Base-by-base conservation (phyloP, 768 basidiomycete genomes). In the Mycena filopes region DNA sequence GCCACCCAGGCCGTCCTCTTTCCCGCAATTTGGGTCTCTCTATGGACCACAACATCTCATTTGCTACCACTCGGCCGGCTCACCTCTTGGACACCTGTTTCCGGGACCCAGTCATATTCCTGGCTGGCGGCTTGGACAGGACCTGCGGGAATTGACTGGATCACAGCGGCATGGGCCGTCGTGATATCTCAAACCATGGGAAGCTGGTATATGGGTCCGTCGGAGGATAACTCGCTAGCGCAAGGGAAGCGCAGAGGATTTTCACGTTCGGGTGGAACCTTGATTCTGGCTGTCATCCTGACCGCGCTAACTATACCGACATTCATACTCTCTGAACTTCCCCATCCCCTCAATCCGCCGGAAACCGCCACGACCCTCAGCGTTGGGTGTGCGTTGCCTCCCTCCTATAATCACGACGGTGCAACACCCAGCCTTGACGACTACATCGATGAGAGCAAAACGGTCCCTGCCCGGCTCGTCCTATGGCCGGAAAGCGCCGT, bases 401-500 rank as follows among this genome's bases (percentile, higher is more conserved):
- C 81, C 9, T 79, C 79, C 16, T 67, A 74, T 26, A 73, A 76
- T 36, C 80, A 81, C 65, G 78, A 83, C 12, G 80, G 82, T 26
- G 78, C 75, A 33, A 70, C 72, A 8, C 78, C 85, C 3, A 80
- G 78, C 0, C 75, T 95, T 18, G 72, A 87, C 0, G 86, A 90
- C 65, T 95, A 86, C 74, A 82, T 93, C n/a, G 36, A 47, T 0
- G 92, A 91, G 74, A 87, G 84, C 4, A 70, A 70, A 45, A 81
- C 72, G n/a, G 70, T 89, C 25, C 2, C 7, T 79, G 78, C 10
- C 72, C 67, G 5, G 88, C 72, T 95, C 18, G 71, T 93, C 18
- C 78, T 95, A 1, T 95, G 93, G 92, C 93, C 94, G 0, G 93
- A 95, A 75, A 88, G 89, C 8, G 92, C 93, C 0, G 87, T 95